Base-by-base conservation (phyloP, 2,329 filamentous ascomycete species). In the Aspergillus pseudoviridinutans region DNA sequence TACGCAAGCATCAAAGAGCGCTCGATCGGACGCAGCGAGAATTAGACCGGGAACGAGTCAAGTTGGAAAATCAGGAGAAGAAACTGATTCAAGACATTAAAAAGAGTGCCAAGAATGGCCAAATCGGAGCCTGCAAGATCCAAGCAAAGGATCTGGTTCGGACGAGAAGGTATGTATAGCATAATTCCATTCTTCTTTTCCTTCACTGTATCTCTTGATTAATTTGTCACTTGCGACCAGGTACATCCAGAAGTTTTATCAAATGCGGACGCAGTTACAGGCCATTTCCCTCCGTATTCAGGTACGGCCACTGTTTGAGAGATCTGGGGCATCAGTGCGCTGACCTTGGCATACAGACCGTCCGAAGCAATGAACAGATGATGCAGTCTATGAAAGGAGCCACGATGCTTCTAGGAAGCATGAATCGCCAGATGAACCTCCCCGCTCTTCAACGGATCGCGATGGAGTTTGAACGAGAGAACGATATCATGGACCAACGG, bases 301-400 rank as follows among this genome's bases (percentile, higher is more conserved):
- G 85, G 91, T 94, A 78, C 54, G 75, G 60, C 10, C 14, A 22
- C 22, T 22, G n/a, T 44, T 44, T 22, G 22, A 22, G 22, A 22
- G n/a, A 25, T 3, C 28, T 22, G 8, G 25, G 4, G 17, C 47
- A 32, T 49, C 52, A 57, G 47, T 47, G 25, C 27, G 56, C 58
- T 56, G 42, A 61, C 53, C 25, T 38, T 56, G 41, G 54, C 58
- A 29, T 55, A 20, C 68, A 96, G 91, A 99, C 94, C 51, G 93
- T 97, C 63, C 87, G 94, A 63, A 97, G 92, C 65, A 99, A 99
- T 76, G 94, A 99, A 75, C 93, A 97, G 77, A 99, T 99, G 94
- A 97, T 97, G 92, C 91, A 96, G 76, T 94, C 92, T 8, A 97
- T 99, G 94, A 99, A 97, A 77, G 94, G 94, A 35, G 94, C 94